Conservation (phyloP, 495 filamentous ascomycete genomes). For the Venustampulla echinocandica region DNA sequence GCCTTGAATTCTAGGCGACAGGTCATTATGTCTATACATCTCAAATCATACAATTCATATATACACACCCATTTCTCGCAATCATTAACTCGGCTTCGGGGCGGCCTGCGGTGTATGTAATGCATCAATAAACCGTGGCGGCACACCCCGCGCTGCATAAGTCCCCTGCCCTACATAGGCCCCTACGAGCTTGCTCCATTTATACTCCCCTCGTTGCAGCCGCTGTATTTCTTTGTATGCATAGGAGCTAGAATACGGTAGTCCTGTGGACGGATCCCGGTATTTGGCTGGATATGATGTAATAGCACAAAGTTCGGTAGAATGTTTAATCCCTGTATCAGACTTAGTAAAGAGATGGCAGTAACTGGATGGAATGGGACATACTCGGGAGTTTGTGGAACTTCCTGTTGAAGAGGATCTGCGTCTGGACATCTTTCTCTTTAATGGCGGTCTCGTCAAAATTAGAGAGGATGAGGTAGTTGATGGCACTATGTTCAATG, state of each 20-base stretch:
- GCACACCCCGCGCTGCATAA: conserved; percentile 57
- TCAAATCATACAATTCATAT: too few species aligned
- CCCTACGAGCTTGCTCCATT: conserved; percentile 67
- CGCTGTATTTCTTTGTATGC: conserved; percentile 66
- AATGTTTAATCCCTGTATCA: conserved; percentile 36
- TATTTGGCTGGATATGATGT: conserved; percentile 71
- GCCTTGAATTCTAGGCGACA: too few species aligned
- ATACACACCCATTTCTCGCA: neutral
- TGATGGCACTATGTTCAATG: conserved; percentile 15
- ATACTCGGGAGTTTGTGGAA: conserved; percentile 45
- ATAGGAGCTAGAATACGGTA: conserved; percentile 65
- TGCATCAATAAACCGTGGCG: conserved; percentile 61
- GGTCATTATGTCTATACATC: too few species aligned
- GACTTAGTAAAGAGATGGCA: neutral
- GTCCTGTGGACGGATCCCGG: conserved; percentile 64
- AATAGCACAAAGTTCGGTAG: conserved; percentile 57
- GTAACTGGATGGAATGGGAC: conserved; percentile 10
- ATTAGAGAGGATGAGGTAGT: conserved; percentile 48
- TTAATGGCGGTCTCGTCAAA: conserved; percentile 46
- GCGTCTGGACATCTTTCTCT: conserved; percentile 44
- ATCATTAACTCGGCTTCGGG: too few species aligned
- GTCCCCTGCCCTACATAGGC: conserved; percentile 61
- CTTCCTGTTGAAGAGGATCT: conserved; percentile 43
- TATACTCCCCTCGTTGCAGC: conserved; percentile 56
- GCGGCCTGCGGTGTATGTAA: too few species aligned